A percentile compares a stretch with the other conserved stretches of the same genome.
These are phyloP conservation scores for Fusarium torreyae DNA, from an alignment of 2,329 filamentous ascomycete genomes.

Conservation along the genomic window DNA sequence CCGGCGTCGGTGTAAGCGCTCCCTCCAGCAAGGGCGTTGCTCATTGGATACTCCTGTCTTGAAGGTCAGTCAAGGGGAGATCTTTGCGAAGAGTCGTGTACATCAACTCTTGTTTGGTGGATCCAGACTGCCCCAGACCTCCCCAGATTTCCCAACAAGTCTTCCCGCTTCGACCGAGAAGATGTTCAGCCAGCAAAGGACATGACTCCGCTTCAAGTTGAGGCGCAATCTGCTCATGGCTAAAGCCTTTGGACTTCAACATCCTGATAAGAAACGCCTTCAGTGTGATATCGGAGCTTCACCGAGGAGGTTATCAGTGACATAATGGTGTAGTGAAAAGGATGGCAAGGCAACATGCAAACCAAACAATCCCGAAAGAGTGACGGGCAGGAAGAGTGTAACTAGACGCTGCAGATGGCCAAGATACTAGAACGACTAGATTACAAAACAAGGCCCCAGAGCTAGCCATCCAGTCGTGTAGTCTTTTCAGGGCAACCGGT, in stretches of 20 bases:
- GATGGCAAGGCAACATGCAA: not conserved
- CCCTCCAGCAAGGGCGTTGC: not conserved
- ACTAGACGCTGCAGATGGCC: too few relatives aligned
- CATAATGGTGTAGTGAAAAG: constrained; percentile 2
- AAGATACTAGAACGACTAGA: too few relatives aligned
- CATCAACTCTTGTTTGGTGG: not conserved
- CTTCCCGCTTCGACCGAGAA: not conserved
- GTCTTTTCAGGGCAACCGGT: not conserved
- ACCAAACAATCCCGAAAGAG: constrained; percentile 7
- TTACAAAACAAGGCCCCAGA: constrained; percentile 12
- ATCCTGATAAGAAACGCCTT: not conserved
- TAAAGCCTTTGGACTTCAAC: constrained; percentile 6
- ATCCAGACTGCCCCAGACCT: not conserved
- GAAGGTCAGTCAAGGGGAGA: not conserved
- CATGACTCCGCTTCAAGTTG: not conserved
- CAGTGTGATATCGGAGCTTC: constrained; percentile 31
- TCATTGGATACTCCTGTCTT: not conserved
- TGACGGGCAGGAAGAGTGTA: not conserved
- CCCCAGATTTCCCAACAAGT: not conserved
- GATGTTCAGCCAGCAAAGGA: not conserved
- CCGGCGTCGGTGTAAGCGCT: constrained; percentile 1
- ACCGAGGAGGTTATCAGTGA: constrained; percentile 9
- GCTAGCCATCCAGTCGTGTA: constrained; percentile 8
- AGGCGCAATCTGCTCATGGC: not conserved
- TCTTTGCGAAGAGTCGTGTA: not conserved